A percentile compares a stretch with the other conserved stretches of the same genome.
These are phyloP conservation scores for Teunomyces cretensis DNA, from an alignment of 805 yeast genomes.

Conservation along the genomic window DNA sequence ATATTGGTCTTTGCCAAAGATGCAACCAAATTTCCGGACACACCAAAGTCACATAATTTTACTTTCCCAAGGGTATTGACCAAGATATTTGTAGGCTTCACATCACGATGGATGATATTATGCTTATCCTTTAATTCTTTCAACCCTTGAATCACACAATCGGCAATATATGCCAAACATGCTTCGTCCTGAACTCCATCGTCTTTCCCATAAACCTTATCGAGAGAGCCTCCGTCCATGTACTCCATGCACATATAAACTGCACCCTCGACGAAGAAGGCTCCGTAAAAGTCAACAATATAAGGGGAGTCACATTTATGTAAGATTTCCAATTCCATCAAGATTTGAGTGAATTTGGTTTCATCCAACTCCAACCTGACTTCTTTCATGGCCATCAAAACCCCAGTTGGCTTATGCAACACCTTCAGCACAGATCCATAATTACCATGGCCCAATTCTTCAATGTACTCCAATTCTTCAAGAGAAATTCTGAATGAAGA, in stretches of 20 bases:
- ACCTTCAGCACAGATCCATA: conserved; percentile 96
- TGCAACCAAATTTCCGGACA: conserved; percentile 91
- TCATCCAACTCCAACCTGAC: conserved; percentile 92
- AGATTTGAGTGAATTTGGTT: conserved; percentile 86
- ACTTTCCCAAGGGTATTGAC: conserved; percentile 82
- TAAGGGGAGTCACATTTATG: conserved; percentile 89
- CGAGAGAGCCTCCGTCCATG: conserved; percentile 96
- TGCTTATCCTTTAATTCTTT: conserved; percentile 84
- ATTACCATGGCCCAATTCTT: conserved; percentile 92
- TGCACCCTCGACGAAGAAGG: conserved; percentile 95
- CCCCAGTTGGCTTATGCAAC: conserved; percentile 86
- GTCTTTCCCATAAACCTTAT: conserved; percentile 68
- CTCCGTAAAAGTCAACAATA: conserved; percentile 96
- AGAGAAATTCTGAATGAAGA: conserved; percentile 81
- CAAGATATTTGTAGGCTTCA: conserved; percentile 91
- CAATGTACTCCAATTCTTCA: conserved; percentile 78
- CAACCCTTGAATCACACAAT: conserved; percentile 77
- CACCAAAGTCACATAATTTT: conserved; percentile 95
- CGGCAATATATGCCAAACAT: conserved; percentile 75
- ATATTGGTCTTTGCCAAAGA: conserved; percentile 92
- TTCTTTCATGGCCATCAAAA: conserved; percentile 96
- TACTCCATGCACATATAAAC: conserved; percentile 98
- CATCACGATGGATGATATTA: conserved; percentile 93
- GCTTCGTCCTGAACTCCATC: conserved; percentile 71
- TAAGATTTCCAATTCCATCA: conserved; percentile 93